A percentile compares a stretch with the other conserved stretches of the same genome.
phyloP scores from a whole-genome alignment of 208 protist species.

The Porcisia hertigi region DNA sequence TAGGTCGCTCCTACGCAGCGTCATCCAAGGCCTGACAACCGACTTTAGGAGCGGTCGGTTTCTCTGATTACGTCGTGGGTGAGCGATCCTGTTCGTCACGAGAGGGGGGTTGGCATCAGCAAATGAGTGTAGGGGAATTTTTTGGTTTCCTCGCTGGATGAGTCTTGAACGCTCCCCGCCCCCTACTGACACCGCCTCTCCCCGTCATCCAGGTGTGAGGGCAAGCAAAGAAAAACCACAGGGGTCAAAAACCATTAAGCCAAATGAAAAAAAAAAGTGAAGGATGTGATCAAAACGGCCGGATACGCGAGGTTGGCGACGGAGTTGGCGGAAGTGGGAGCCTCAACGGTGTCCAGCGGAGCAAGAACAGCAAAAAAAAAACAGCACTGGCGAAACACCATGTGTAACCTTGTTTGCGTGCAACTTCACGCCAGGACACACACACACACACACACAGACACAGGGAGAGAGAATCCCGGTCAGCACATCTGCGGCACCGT shows the following conservation, averaged over 20 bases:
- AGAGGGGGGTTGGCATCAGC: background rate
- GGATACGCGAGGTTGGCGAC: background rate
- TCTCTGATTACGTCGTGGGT: background rate
- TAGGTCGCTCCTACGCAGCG: background rate
- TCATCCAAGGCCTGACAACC: background rate
- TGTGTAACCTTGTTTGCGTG: background rate
- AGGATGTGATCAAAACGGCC: background rate
- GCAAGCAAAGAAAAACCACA: background rate
- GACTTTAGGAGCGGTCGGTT: background rate
- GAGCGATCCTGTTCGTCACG: background rate
- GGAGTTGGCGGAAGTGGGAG: background rate
- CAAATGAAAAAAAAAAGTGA: constrained; percentile 1
- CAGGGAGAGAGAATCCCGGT: background rate
- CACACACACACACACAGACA: background rate
- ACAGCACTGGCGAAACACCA: background rate
- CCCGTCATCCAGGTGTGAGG: background rate
- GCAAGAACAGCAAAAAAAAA: background rate
- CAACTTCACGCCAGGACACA: background rate
- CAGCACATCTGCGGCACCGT: background rate
- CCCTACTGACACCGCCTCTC: background rate
- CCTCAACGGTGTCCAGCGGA: background rate
- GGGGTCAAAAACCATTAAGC: constrained; percentile 4
- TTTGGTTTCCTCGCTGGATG: background rate
- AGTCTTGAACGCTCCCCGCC: background rate
- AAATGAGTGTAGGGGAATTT: background rate